Evolutionary conservation across 495 filamentous ascomycete genomes (phyloP), one percentile per base, ranked within the genome.

Genomic region (Aspergillus coremiiformis): DNA sequence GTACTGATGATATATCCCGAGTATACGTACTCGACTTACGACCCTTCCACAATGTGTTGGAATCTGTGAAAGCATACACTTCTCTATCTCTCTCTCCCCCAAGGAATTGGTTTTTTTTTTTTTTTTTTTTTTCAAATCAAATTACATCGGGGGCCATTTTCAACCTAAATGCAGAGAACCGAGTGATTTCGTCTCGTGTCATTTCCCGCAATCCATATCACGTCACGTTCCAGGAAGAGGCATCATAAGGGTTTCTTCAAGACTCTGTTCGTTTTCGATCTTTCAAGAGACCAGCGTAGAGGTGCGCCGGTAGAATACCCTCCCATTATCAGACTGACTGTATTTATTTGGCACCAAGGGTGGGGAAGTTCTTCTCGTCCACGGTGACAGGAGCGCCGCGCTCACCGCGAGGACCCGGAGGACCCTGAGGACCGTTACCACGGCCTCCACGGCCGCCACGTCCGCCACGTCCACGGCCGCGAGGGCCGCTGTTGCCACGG

Each of bases 361-460:
- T 71, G 62, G 72, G 72, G 67, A 76, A 76, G 71, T 76, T 76
- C 68, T 74, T 73, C 65, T 76, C 72, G 60, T 76, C 72, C 55
- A 74, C 70, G 61, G 66, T 61, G 54, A 67, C 65, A 54, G 59
- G 58, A 56, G 66, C 67, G 45, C 63, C 62, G 44, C 67, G 68
- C 47, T 64, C 71, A 55, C 69, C 67, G 60, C 65, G 63, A 33
- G 57, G 57, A 47, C 67, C 67, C n/a, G n/a, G n/a, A n/a, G n/a
- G n/a, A 60, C 59, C 54, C 26, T 59, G 62, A 53, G 59, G 65
- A 55, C 64, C 58, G 51, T 56, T 62, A 46, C 67, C 71, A 61
- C 73, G 65, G 59, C 66, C 67, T 47, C 77, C 75, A 43, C 78
- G 54, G 59, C 64, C 57, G 41, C 65, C 61, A 42, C 78, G 73